Evolutionary conservation across 2,329 filamentous ascomycete species (phyloP).

Genomic region (Ascochyta pisi): DNA sequence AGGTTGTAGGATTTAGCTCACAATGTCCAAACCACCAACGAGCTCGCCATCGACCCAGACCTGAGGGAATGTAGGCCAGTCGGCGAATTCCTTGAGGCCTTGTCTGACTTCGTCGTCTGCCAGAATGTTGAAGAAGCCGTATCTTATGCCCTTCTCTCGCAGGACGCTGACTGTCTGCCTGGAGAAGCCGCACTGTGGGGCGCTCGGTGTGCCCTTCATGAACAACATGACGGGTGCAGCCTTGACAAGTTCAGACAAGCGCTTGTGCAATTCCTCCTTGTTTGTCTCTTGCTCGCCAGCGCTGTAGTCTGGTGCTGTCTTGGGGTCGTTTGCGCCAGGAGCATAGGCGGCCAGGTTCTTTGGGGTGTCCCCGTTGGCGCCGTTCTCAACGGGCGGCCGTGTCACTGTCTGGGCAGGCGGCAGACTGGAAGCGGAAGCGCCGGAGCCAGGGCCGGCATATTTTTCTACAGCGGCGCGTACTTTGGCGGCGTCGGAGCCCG

Average conservation of each 20-base stretch:
- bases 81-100: constrained; percentile 95
- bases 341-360: constrained; percentile 56
- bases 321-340: constrained; percentile 51
- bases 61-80: constrained; percentile 98
- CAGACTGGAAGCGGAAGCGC: constrained; percentile 47
- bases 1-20: constrained; percentile 57
- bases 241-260: constrained; percentile 85
- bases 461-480: constrained; percentile 86
- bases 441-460: constrained; percentile 65
- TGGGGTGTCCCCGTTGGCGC: constrained; percentile 38
- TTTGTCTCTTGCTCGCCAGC: constrained; percentile 53
- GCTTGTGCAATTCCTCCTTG: constrained; percentile 84
- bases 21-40: constrained; percentile 93
- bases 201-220: constrained; percentile 93
- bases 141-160: constrained; percentile 88
- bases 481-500: constrained; percentile 86
- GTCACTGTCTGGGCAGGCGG: constrained; percentile 53
- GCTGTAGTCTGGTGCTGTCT: constrained; percentile 57
- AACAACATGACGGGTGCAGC: constrained; percentile 98
- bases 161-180: constrained; percentile 86
- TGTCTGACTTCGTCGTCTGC: constrained; percentile 97
- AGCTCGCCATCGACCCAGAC: constrained; percentile 90
- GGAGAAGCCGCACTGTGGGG: constrained; percentile 91
- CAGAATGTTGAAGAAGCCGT: constrained; percentile 98
- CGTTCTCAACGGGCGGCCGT: constrained; percentile 52